phyloP scores from a whole-genome alignment of 352 stramenopile genomes.

The Phytophthora melonis region DNA sequence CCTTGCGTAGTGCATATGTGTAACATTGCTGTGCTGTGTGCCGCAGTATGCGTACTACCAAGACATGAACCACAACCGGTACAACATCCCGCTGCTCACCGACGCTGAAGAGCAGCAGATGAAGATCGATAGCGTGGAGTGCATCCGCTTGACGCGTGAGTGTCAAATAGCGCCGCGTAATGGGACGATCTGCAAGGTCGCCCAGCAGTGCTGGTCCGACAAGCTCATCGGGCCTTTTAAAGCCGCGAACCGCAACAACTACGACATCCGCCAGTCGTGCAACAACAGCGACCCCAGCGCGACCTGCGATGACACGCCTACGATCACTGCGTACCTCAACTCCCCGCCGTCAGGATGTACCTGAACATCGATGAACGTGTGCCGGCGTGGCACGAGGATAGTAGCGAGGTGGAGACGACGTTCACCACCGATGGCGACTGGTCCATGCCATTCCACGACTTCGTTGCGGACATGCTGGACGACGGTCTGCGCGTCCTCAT shows the following conservation, averaged over 20 bases:
- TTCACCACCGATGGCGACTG: constrained; percentile 88
- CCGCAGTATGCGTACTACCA: constrained; percentile 50
- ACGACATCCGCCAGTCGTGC: constrained; percentile 57
- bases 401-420: constrained; percentile 86
- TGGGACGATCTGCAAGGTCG: constrained; percentile 36
- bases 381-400: constrained; percentile 85
- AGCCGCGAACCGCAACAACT: constrained; percentile 46
- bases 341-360: constrained; percentile 37
- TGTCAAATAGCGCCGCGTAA: constrained; percentile 38
- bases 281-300: constrained; percentile 37
- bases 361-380: constrained; percentile 46
- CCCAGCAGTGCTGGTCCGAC: constrained; percentile 47
- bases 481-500: constrained; percentile 73
- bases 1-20: background rate
- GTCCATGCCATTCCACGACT: constrained; percentile 92
- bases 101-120: constrained; percentile 42
- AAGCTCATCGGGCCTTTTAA: constrained; percentile 58
- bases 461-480: constrained; percentile 87
- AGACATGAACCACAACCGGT: constrained; percentile 67
- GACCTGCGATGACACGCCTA: constrained; percentile 57
- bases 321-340: constrained; percentile 75
- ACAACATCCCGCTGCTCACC: constrained; percentile 57
- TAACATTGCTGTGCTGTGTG: background rate
- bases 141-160: constrained; percentile 47
- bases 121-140: constrained; percentile 47